Base-by-base conservation (phyloP, 768 basidiomycete genomes). In the Russula sp. region DNA sequence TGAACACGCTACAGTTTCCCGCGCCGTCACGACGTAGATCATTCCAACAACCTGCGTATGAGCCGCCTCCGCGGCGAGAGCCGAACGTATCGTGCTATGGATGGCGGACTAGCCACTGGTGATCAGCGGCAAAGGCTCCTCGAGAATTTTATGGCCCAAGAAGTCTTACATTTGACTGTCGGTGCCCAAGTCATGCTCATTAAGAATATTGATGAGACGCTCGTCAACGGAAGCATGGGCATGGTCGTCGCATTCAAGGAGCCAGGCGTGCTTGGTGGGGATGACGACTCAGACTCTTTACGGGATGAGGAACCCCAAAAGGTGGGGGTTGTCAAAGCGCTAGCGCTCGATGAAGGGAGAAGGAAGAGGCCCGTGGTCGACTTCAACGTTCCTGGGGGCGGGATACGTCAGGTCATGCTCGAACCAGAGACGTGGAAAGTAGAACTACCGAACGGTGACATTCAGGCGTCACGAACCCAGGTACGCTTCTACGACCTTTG, bases 171-270 rank as follows among this genome's bases (percentile, higher is more conserved):
- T 0, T 80, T 99, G 35, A 89, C 91, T 52, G 70, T 87, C 32
- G 86, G 87, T 60, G 88, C 91, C 7, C 96, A 98, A 74, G 90
- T 92, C 45, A 98, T 97, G 94, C 80, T 97, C 37, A 91, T 94
- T 75, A 98, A 98, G 78, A 98, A 98, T 71, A 76, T 88, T 57
- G 91, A 95, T 68, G 93, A 94, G 35, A 82, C 79, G 3, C 82
- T 98, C 8, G 97, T 98, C 50, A 99, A 99, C 70, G 97, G 97
- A 1, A 92, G 87, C 60, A 89, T 97, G 81, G 97, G 97, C 9
- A 85, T 83, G 47, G 82, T 99, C 20, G 69, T 88, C 34, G 81
- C 83, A 4, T 99, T 99, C 73, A 76, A 77, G 39, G 85, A 86
- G 63, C 81, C 82, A 1, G 71, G 73, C 39, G 71, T 67, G 57